A percentile compares a stretch with the other conserved stretches of the same genome.
Conservation (phyloP, 2,329 filamentous ascomycete genomes). For the Venturiaceae sp. region DNA sequence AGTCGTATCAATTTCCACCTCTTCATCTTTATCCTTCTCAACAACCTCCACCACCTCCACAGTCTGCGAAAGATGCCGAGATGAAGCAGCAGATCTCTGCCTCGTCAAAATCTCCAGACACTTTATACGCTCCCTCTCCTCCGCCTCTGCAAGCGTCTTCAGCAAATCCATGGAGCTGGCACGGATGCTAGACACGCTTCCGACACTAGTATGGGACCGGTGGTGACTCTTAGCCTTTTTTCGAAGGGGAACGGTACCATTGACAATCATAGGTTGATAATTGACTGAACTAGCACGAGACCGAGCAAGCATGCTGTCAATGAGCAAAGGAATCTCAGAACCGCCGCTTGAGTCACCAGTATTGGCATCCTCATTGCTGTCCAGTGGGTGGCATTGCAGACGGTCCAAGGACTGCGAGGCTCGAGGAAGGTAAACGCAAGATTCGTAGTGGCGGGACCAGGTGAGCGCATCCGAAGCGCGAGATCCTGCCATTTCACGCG, state of each 20-base stretch:
- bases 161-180: slow-evolving; percentile 31
- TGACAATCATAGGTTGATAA: background rate
- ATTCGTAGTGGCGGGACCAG: slow-evolving; percentile 25
- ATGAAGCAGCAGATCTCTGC: background rate
- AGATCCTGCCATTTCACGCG: background rate
- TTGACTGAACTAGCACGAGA: background rate
- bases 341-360: background rate
- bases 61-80: background rate
- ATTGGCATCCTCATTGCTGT: background rate
- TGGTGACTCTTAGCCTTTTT: slow-evolving; percentile 9
- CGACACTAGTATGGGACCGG: slow-evolving; percentile 12
- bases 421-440: slow-evolving; percentile 16
- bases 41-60: background rate
- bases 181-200: slow-evolving; percentile 20
- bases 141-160: slow-evolving; percentile 24
- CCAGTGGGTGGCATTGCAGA: background rate
- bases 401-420: slow-evolving; percentile 5
- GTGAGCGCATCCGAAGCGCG: slow-evolving; percentile 15
- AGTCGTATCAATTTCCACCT: background rate
- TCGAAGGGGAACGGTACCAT: background rate
- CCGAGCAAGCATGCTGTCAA: background rate
- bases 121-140: slow-evolving; percentile 20
- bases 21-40: background rate
- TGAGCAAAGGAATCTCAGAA: background rate
- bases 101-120: background rate